Evolutionary conservation across 1,284 basidiomycete genomes (phyloP).

Genomic region (Boletus semigastroideus): DNA sequence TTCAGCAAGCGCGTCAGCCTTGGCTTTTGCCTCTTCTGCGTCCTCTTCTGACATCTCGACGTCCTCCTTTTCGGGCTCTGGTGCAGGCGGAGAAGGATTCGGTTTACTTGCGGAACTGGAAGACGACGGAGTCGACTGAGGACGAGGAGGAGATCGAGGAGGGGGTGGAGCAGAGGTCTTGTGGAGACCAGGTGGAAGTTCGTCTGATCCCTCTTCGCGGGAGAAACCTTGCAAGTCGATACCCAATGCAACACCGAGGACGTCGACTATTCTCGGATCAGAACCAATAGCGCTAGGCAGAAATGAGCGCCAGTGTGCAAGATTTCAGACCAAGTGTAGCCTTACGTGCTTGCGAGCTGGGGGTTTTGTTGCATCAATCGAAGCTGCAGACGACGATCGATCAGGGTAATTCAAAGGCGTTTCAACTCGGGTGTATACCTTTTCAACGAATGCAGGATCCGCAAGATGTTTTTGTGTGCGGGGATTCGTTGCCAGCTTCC

Average conservation of each 20-base stretch:
- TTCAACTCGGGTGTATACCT: slow-evolving; percentile 36
- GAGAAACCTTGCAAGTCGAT: slow-evolving; percentile 90
- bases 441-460: slow-evolving; percentile 79
- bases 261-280: slow-evolving; percentile 93
- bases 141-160: slow-evolving; percentile 41
- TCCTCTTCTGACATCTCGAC: slow-evolving; percentile 63
- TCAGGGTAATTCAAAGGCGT: neutral
- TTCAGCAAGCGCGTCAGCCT: slow-evolving; percentile 72
- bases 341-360: slow-evolving; percentile 53
- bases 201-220: slow-evolving; percentile 83
- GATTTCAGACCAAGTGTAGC: neutral
- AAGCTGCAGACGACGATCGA: slow-evolving; percentile 40
- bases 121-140: slow-evolving; percentile 45
- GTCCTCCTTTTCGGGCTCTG: slow-evolving; percentile 47
- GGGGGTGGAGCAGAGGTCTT: slow-evolving; percentile 35
- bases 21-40: slow-evolving; percentile 62
- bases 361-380: slow-evolving; percentile 66
- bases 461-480: slow-evolving; percentile 82
- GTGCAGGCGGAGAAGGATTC: slow-evolving; percentile 32
- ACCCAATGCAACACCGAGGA: slow-evolving; percentile 91
- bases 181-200: slow-evolving; percentile 65
- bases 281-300: slow-evolving; percentile 48
- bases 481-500: slow-evolving; percentile 85
- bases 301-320: slow-evolving; percentile 10
- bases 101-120: slow-evolving; percentile 21